Conservation (phyloP, 495 filamentous ascomycete genomes). For the Neurospora africana region DNA sequence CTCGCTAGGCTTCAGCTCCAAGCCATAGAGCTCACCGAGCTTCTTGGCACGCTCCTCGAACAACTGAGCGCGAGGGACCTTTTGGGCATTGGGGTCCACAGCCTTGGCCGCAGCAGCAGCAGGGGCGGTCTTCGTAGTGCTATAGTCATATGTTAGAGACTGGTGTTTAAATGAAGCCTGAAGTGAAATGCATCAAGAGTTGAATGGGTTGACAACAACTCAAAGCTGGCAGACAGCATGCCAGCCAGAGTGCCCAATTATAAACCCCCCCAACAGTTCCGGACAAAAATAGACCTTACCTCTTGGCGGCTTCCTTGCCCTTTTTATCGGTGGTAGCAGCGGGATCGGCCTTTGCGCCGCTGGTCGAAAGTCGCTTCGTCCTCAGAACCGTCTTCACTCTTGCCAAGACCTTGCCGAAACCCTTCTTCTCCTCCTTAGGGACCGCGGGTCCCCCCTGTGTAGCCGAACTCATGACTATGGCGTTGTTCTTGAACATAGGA, state of each 20-base stretch:
- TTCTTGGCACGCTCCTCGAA: slow-evolving; percentile 61
- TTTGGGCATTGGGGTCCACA: slow-evolving; percentile 17
- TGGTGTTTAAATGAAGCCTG: not conserved
- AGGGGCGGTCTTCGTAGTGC: slow-evolving; percentile 6
- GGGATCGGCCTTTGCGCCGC: slow-evolving; percentile 27
- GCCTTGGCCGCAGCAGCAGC: slow-evolving; percentile 16
- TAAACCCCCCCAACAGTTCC: not conserved
- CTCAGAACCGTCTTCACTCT: slow-evolving; percentile 55
- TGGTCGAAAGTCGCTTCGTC: slow-evolving; percentile 1
- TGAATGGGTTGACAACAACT: not conserved
- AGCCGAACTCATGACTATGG: slow-evolving; percentile 33
- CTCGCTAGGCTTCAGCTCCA: slow-evolving; percentile 59
- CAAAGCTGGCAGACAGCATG: not conserved
- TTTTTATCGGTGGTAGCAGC: slow-evolving; percentile 8
- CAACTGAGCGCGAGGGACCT: slow-evolving; percentile 35
- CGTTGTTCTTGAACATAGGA: slow-evolving; percentile 1
- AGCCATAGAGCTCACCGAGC: slow-evolving; percentile 63
- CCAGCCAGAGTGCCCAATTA: not conserved
- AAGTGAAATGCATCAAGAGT: not conserved
- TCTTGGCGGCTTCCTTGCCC: slow-evolving; percentile 7
- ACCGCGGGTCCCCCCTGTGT: slow-evolving; percentile 22
- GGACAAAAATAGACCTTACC: slow-evolving; percentile 18
- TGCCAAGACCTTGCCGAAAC: slow-evolving; percentile 51
- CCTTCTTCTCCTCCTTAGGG: slow-evolving; percentile 46
- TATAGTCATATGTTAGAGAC: slow-evolving; percentile 22